Evolutionary conservation across 768 basidiomycete species (phyloP).

Genomic region (Pleurotus tuber-regium): DNA sequence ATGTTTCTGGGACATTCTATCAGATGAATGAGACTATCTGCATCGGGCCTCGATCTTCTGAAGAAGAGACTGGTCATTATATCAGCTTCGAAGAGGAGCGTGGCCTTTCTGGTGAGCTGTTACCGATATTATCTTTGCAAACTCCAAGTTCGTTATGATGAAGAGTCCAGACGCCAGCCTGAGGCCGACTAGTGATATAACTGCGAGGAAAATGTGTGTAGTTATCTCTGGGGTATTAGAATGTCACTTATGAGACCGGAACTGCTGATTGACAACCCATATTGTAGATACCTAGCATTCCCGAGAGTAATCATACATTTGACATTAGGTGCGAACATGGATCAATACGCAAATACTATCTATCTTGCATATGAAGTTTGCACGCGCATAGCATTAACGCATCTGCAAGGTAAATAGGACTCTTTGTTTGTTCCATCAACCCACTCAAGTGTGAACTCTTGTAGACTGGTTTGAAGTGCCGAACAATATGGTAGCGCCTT

Average conservation of each 20-base stretch:
- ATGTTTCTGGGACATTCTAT: background rate
- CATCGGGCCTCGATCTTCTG: background rate
- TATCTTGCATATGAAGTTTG: background rate
- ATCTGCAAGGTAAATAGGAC: background rate
- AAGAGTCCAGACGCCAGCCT: background rate
- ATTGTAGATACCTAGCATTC: background rate
- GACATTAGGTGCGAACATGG: background rate
- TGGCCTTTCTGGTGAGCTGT: background rate
- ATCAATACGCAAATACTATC: background rate
- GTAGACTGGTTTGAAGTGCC: background rate
- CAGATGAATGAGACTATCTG: background rate
- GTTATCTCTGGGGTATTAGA: background rate
- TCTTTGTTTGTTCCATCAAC: background rate
- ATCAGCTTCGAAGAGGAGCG: background rate
- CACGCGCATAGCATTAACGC: background rate
- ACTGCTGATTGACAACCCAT: background rate
- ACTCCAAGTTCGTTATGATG: background rate
- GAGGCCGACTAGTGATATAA: background rate
- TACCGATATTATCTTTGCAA: background rate
- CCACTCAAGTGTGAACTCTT: background rate
- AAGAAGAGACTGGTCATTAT: background rate
- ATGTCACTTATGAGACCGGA: background rate
- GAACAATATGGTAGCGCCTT: background rate
- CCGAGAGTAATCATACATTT: background rate
- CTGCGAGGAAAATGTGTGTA: background rate